A percentile compares a stretch with the other conserved stretches of the same genome.
Evolutionary conservation across 148 eudicot genomes (phyloP).

Genomic region (Nepenthes mirabilis): DNA sequence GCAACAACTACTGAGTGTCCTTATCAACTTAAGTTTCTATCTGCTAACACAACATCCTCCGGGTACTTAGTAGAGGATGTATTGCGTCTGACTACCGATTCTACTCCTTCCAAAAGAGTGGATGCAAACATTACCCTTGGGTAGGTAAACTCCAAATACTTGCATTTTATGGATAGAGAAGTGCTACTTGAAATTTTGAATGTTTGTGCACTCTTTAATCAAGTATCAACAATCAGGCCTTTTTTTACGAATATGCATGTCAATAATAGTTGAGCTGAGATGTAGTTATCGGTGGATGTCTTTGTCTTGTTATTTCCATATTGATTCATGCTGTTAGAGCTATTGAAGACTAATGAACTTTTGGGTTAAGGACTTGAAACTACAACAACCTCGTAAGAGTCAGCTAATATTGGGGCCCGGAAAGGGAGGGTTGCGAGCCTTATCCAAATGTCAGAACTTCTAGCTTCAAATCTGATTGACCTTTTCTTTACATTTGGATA

Average conservation of each 20-base stretch:
- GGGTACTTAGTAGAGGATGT: conserved; percentile 71
- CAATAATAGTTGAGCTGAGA: too few species aligned
- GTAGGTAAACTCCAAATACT: conserved; percentile 17
- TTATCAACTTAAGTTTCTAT: conserved; percentile 44
- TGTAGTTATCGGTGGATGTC: too few species aligned
- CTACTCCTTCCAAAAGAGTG: conserved; percentile 19
- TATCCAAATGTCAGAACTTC: neutral
- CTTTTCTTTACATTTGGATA: neutral
- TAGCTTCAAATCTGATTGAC: neutral
- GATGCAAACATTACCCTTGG: conserved; percentile 58
- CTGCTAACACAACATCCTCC: conserved; percentile 52
- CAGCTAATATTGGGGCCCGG: neutral
- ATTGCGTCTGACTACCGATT: conserved; percentile 51
- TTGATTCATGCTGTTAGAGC: too few species aligned
- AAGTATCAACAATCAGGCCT: too few species aligned
- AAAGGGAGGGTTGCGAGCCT: too few species aligned
- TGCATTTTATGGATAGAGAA: neutral
- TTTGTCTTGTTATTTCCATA: too few species aligned
- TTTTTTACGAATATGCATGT: too few species aligned
- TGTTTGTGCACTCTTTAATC: neutral
- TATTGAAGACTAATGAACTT: too few species aligned
- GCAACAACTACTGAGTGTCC: conserved; percentile 25
- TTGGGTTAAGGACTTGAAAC: too few species aligned
- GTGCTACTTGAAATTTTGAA: neutral
- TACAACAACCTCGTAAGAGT: neutral